Base-by-base conservation (phyloP, 345 rosid genomes). In the Brassica rapa region DNA sequence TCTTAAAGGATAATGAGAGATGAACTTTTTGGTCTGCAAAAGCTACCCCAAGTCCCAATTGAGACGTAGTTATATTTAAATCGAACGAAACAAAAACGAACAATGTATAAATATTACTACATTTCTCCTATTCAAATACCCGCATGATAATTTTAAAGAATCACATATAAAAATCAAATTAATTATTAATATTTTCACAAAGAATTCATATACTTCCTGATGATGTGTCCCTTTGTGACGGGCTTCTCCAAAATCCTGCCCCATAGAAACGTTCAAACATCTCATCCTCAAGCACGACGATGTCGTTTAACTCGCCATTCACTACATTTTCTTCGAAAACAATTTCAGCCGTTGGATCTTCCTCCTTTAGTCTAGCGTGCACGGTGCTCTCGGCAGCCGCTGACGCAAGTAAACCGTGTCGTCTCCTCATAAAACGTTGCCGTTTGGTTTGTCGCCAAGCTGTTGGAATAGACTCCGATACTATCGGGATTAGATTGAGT, bases 181-280 rank as follows among this genome's bases (percentile, higher is more conserved):
- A 51, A 51, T 51, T 51, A 51, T 51, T 51, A 51, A 51, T 51
- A 51, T n/a, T 51, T 51, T 51, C 6, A 51, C 56, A 51, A 51
- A 51, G 21, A 51, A 51, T n/a, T 51, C 56, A 51, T 51, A 51
- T n/a, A 51, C 56, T 53, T 53, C 60, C 60, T 8, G 60, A 53
- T 53, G 60, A 53, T 53, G 60, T 53, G 24, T 53, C 60, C 60
- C 60, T 53, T 2, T 53, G 60, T 53, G 60, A 53, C 60, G 60
- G 60, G 60, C 60, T 53, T 16, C 60, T 16, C 24, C 60, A 53
- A 53, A 53, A 53, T 2, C 60, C 60, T 53, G 60, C 60, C 60
- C 60, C 60, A 53, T 53, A 53, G 60, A 53, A 53, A 53, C 60
- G 25, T 53, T 53, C 24, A 15, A 53, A 53, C 60, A 53, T 53